phyloP scores from a whole-genome alignment of 768 basidiomycete species.

The Gloeopeniophorella convolvens region DNA sequence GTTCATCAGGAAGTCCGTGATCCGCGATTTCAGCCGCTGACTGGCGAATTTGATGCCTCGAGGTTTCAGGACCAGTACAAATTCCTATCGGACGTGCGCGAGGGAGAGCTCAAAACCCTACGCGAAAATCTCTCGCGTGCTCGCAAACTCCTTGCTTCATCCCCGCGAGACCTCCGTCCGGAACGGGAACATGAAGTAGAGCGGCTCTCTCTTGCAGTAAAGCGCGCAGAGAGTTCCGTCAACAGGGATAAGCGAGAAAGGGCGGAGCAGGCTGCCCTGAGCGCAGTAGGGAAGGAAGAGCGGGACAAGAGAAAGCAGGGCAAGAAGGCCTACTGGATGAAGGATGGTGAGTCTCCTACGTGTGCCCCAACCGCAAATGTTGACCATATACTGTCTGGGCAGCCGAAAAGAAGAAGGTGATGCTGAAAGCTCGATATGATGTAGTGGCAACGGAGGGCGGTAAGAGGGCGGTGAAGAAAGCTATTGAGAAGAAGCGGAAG shows the following conservation, averaged over 20 bases:
- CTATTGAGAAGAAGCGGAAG: conserved; percentile 82
- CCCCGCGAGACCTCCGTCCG: conserved; percentile 50
- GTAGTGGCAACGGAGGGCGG: conserved; percentile 74
- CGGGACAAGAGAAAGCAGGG: conserved; percentile 62
- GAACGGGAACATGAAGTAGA: conserved; percentile 65
- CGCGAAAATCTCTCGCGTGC: conserved; percentile 63
- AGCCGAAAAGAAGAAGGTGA: conserved; percentile 75
- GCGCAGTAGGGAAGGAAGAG: conserved; percentile 42
- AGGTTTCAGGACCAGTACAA: conserved; percentile 66
- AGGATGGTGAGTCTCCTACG: conserved; percentile 49
- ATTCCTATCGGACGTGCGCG: conserved; percentile 65
- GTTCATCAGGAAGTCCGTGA: conserved; percentile 64
- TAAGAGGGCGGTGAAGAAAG: conserved; percentile 75
- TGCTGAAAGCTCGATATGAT: conserved; percentile 72
- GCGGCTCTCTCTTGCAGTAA: conserved; percentile 65
- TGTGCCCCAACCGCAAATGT: conserved; percentile 1
- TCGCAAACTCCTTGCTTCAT: conserved; percentile 51
- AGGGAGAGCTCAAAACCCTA: conserved; percentile 57
- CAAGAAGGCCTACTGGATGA: conserved; percentile 83
- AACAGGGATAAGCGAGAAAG: conserved; percentile 64
- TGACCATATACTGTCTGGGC: conserved; percentile 11
- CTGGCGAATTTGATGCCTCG: conserved; percentile 59
- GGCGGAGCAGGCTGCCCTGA: conserved; percentile 64
- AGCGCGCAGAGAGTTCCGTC: conserved; percentile 69
- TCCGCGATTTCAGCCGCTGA: conserved; percentile 73